Percentiles rank a stretch among this genome's conserved stretches.
Conservation (phyloP, 2,329 filamentous ascomycete species). For the Xenoacremonium recifei region DNA sequence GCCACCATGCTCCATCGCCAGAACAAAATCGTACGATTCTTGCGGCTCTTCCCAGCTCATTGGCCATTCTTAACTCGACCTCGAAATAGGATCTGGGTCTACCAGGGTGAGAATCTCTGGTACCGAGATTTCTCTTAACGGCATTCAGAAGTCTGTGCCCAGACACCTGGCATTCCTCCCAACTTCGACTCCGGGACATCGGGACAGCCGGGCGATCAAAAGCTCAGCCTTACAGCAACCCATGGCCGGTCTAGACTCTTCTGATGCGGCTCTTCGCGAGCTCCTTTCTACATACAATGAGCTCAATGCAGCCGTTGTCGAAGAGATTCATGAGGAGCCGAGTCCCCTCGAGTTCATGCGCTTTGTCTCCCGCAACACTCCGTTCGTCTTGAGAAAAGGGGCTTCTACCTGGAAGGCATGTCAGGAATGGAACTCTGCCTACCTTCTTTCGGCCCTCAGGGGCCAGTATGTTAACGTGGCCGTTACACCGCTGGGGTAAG, state of each 20-base stretch:
- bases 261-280: conserved; percentile 30
- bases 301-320: conserved; percentile 60
- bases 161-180: no score
- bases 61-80: no score
- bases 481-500: conserved; percentile 69
- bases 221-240: no score
- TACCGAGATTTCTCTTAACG: no score
- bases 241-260: background rate
- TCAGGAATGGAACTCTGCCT: conserved; percentile 59
- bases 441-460: conserved; percentile 55
- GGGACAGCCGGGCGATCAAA: no score
- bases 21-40: no score
- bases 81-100: no score
- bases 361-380: conserved; percentile 70
- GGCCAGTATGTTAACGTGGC: conserved; percentile 68
- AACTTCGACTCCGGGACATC: no score
- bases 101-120: no score
- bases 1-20: background rate
- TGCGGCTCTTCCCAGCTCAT: background rate
- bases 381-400: conserved; percentile 68
- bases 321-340: conserved; percentile 63
- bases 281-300: conserved; percentile 72
- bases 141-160: no score
- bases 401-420: conserved; percentile 63
- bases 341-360: conserved; percentile 79